Base-by-base conservation (phyloP, 805 yeast genomes). In the Schwanniomyces pseudopolymorphus region DNA sequence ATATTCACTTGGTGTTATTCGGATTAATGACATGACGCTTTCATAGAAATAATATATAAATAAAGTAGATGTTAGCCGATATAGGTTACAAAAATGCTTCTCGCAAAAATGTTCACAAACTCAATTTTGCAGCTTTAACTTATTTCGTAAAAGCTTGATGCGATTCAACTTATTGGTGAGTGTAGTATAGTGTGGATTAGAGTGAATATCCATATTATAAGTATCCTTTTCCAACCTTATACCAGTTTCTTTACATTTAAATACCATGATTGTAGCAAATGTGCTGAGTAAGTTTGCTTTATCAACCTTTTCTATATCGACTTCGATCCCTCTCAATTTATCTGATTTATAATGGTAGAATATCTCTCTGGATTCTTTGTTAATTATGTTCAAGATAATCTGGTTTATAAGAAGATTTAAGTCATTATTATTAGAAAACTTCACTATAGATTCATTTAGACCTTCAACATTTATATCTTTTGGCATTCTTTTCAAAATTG, bases 401-500 rank as follows among this genome's bases (percentile, higher is more conserved):
- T 75, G 72, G 47, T 81, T 80, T 25, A 89, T 76, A 11, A 72
- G 59, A 25, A 75, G 55, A 58, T 57, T 58, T 60, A 86, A 63
- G 16, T 81, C 85, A 49, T 86, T 83, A 50, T 85, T 87, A 24
- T 69, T 73, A 9, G 85, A 74, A 10, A 92, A 84, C 16, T 79
- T 76, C 10, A 78, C 67, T 28, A 92, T 66, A 0, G 87, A 81
- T 2, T 67, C 66, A 52, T 80, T 80, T 40, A 92, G 69, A 0
- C 87, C 95, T 3, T 76, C 80, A 40, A 92, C 81, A 48, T 77
- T 75, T 54, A 84, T 74, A 24, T 79, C 74, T 8, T 69, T 66
- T 0, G 92, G 87, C 48, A 91, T 84, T 25, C 81, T 68, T 46
- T 77, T 70, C 26, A 91, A 71, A 11, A 91, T 84, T 1, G 80